phyloP scores from a whole-genome alignment of 495 filamentous ascomycete species.

The Hypoxylon cercidicola region DNA sequence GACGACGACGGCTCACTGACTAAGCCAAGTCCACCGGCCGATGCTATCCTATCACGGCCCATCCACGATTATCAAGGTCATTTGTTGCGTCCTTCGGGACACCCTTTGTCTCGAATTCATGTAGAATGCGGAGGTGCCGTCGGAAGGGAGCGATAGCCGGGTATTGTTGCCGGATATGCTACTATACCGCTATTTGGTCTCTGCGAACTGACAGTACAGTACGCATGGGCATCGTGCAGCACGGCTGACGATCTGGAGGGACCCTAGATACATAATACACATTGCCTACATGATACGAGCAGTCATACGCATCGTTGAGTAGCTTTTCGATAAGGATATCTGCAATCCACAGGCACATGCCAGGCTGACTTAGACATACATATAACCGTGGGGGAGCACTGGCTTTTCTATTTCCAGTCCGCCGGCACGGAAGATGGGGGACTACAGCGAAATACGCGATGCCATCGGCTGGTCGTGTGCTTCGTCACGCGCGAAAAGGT shows the following conservation, averaged over 20 bases:
- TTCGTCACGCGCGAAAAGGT: constrained; percentile 31
- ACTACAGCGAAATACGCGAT: constrained; percentile 1
- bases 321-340: constrained; percentile 24
- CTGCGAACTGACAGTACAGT: constrained; percentile 5
- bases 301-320: constrained; percentile 9
- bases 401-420: constrained; percentile 12
- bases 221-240: constrained; percentile 4
- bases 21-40: constrained; percentile 17
- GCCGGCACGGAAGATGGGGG: constrained; percentile 2
- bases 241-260: constrained; percentile 27
- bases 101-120: constrained; percentile 9
- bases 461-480: constrained; percentile 26
- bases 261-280: neutral
- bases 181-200: constrained; percentile 40
- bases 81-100: constrained; percentile 1
- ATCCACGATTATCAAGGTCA: constrained; percentile 18
- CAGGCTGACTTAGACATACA: constrained; percentile 11
- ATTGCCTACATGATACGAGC: constrained; percentile 11
- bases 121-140: constrained; percentile 19
- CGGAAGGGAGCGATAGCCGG: constrained; percentile 32
- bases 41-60: constrained; percentile 12
- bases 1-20: constrained; percentile 2
- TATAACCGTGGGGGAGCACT: constrained; percentile 16
- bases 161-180: constrained; percentile 14
- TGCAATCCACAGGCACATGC: constrained; percentile 28